phyloP scores from a whole-genome alignment of 495 filamentous ascomycete species.

The Tuber calosporum region DNA sequence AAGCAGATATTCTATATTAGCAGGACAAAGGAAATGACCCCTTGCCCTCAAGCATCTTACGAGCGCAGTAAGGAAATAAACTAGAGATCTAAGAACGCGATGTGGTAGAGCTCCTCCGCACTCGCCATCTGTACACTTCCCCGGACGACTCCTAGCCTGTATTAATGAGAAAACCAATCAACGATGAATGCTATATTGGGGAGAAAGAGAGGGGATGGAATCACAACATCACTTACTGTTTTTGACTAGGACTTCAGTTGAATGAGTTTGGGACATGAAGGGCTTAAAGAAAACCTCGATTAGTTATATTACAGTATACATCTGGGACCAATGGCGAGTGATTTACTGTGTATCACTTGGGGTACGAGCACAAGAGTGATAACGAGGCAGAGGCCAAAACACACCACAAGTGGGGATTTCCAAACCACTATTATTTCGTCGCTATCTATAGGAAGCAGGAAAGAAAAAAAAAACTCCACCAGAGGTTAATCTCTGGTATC shows the following conservation, averaged over 20 bases:
- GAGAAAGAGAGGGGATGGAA: not conserved
- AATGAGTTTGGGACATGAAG: too few relatives aligned
- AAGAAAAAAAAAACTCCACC: too few relatives aligned
- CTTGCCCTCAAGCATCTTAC: not conserved
- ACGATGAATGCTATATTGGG: not conserved
- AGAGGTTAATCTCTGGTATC: too few relatives aligned
- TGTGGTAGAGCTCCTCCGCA: not conserved
- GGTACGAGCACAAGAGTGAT: too few relatives aligned
- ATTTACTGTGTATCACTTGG: not conserved
- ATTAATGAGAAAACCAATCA: not conserved
- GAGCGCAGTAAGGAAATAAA: not conserved
- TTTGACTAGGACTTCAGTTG: not conserved
- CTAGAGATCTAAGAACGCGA: not conserved
- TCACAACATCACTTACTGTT: not conserved
- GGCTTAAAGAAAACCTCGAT: too few relatives aligned
- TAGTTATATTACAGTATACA: too few relatives aligned
- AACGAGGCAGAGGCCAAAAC: too few relatives aligned
- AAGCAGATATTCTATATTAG: too few relatives aligned
- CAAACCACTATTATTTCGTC: too few relatives aligned
- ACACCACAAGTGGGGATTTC: too few relatives aligned
- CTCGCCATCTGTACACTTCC: too few relatives aligned
- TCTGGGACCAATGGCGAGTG: not conserved
- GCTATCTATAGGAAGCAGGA: too few relatives aligned
- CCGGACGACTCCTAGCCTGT: not conserved
- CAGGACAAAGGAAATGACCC: not conserved